Conservation (phyloP, 179 eudicot species). For the Corrigiola litoralis region DNA sequence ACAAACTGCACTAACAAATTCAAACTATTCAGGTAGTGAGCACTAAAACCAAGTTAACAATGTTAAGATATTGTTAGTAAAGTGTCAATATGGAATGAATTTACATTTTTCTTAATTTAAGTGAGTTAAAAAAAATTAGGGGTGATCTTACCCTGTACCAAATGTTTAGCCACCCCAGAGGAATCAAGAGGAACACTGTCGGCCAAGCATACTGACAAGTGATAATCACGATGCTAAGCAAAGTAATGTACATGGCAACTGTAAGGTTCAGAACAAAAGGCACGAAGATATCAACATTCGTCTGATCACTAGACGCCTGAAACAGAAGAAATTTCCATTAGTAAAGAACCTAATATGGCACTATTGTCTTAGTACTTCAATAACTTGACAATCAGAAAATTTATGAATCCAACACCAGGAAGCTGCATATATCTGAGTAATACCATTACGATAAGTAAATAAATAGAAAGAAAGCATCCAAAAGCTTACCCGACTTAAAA, state of each 20-base stretch:
- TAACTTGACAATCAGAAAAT: not conserved
- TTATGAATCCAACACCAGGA: not conserved
- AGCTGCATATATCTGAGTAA: not conserved
- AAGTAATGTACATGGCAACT: conserved; percentile 64
- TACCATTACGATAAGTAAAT: not conserved
- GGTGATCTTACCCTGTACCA: conserved; percentile 74
- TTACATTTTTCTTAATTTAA: no score
- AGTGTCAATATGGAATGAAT: no score
- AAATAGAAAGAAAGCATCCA: not conserved
- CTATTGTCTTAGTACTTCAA: not conserved
- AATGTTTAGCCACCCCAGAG: conserved; percentile 81
- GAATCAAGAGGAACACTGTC: conserved; percentile 67
- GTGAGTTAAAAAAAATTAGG: no score
- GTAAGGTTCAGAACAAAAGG: conserved; percentile 70
- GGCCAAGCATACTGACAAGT: conserved; percentile 99
- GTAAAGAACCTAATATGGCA: not conserved
- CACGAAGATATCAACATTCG: conserved; percentile 72
- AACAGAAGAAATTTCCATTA: conserved; percentile 5
- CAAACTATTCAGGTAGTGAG: no score
- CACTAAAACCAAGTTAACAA: no score
- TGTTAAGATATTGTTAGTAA: not conserved
- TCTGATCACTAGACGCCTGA: conserved; percentile 96
- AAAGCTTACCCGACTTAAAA: conserved; percentile 81
- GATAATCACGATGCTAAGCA: conserved; percentile 73
- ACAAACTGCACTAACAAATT: no score